Evolutionary conservation across 306 rosid species (phyloP), one percentile per base, ranked within the genome.

Genomic region (Abrus precatorius): DNA sequence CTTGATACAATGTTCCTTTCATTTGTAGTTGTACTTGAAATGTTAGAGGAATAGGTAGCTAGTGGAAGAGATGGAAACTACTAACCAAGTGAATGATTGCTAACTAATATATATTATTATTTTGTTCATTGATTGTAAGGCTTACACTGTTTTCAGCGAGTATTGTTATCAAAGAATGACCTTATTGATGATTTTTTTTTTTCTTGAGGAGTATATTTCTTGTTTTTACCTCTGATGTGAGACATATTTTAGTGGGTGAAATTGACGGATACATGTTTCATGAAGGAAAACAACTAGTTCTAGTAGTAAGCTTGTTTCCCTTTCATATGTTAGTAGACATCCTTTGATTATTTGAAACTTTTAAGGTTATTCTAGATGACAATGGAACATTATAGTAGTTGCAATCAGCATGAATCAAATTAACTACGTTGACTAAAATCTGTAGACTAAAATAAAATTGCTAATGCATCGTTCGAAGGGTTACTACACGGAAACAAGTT

Each of bases 41-140:
- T 84, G 76, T 79, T 69, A 34, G 53, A 78, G 74, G 75, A 74
- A 57, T 79, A 47, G 77, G 62, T 79, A 72, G 84, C 64, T 80
- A 79, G 83, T 45, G 75, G 75, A 84, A 66, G 59, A 38, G 68
- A 73, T 78, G 74, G 80, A 80, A 47, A 70, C 75, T 63, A 70
- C 75, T 63, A 70, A 69, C 68, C 34, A 59, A 69, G 63, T 78
- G 66, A 74, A 53, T 38, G 67, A 47, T 59, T 41, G 54, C 80
- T 69, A 45, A 63, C 45, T 72, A 20, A 63, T 65, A 62, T 66
- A 61, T 44, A 72, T 79, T 61, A 70, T 13, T 34, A 33, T 70
- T 73, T 82, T 85, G 38, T n/a, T 73, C 72, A 61, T 77, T 82
- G 67, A 34, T 75, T 75, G 73, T 40, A 27, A 57, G 44, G 49